phyloP scores from a whole-genome alignment of 306 rosid genomes.

The Arachis stenosperma region DNA sequence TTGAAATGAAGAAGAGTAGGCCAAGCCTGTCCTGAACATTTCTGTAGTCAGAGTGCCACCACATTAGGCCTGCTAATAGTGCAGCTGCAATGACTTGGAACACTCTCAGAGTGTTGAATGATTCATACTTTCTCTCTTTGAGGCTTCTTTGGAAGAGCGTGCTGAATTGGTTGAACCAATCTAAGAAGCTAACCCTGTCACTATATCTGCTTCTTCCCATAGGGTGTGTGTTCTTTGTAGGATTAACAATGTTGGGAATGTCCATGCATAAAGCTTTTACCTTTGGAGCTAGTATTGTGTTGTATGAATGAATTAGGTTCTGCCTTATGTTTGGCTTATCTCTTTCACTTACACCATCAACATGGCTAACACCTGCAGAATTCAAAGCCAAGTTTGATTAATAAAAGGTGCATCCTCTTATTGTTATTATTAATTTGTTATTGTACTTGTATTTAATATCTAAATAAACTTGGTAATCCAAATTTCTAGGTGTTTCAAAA shows the following conservation, averaged over 20 bases:
- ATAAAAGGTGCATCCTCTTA: slow-evolving; percentile 15
- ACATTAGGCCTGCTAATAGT: slow-evolving; percentile 77
- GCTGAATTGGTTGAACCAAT: slow-evolving; percentile 75
- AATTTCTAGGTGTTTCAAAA: no score
- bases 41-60: slow-evolving; percentile 82
- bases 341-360: slow-evolving; percentile 56
- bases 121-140: slow-evolving; percentile 82
- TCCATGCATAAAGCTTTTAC: slow-evolving; percentile 67
- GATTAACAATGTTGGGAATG: slow-evolving; percentile 8
- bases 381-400: slow-evolving; percentile 35
- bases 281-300: slow-evolving; percentile 72
- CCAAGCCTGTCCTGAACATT: slow-evolving; percentile 88
- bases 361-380: slow-evolving; percentile 75
- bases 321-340: slow-evolving; percentile 70
- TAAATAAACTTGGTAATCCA: slow-evolving; percentile 3
- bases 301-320: slow-evolving; percentile 69
- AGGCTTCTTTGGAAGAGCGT: slow-evolving; percentile 82
- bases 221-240: slow-evolving; percentile 37
- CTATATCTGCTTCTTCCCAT: slow-evolving; percentile 27
- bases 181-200: slow-evolving; percentile 41
- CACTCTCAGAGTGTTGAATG: slow-evolving; percentile 74
- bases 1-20: slow-evolving; percentile 87
- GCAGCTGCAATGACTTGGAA: slow-evolving; percentile 78
- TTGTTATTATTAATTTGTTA: slow-evolving; percentile 30
- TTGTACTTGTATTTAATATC: not conserved